These are phyloP conservation scores for Heterobasidion irregulare DNA, from an alignment of 1,284 basidiomycete genomes.

Conservation along the genomic window DNA sequence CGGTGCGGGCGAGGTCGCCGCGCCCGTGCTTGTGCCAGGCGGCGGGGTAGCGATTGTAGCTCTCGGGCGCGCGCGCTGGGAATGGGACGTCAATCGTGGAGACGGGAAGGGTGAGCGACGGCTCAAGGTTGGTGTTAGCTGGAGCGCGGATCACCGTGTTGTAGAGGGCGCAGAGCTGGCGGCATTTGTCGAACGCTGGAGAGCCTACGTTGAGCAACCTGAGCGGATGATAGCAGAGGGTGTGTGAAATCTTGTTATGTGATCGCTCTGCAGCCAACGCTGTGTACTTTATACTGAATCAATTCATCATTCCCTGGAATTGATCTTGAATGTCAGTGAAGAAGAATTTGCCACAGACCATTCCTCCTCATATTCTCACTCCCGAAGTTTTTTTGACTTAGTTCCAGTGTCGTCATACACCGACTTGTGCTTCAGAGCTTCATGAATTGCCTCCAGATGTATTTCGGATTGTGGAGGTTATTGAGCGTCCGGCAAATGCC, in stretches of 20 bases:
- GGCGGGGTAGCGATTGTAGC: constrained; percentile 90
- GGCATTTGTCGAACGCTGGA: constrained; percentile 87
- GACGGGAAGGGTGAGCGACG: constrained; percentile 46
- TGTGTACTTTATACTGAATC: too few relatives aligned
- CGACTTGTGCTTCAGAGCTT: too few relatives aligned
- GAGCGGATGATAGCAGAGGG: constrained; percentile 63
- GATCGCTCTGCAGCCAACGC: neutral
- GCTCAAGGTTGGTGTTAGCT: constrained; percentile 71
- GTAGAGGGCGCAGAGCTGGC: constrained; percentile 92
- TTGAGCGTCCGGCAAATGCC: too few relatives aligned
- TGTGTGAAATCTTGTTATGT: constrained; percentile 22
- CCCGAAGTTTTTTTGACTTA: too few relatives aligned
- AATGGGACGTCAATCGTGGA: constrained; percentile 55
- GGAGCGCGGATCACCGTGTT: constrained; percentile 88
- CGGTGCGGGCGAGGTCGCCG: constrained; percentile 64
- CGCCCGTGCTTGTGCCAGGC: constrained; percentile 79
- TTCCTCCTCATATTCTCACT: too few relatives aligned
- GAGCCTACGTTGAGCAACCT: constrained; percentile 76
- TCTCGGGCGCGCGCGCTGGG: constrained; percentile 78
- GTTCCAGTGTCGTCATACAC: too few relatives aligned
- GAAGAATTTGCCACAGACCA: too few relatives aligned
- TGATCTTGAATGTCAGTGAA: too few relatives aligned
- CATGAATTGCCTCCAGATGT: too few relatives aligned
- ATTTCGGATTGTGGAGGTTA: too few relatives aligned
- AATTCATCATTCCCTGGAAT: too few relatives aligned